Evolutionary conservation across 345 rosid genomes (phyloP).

Genomic region (Euclidium syriacum): DNA sequence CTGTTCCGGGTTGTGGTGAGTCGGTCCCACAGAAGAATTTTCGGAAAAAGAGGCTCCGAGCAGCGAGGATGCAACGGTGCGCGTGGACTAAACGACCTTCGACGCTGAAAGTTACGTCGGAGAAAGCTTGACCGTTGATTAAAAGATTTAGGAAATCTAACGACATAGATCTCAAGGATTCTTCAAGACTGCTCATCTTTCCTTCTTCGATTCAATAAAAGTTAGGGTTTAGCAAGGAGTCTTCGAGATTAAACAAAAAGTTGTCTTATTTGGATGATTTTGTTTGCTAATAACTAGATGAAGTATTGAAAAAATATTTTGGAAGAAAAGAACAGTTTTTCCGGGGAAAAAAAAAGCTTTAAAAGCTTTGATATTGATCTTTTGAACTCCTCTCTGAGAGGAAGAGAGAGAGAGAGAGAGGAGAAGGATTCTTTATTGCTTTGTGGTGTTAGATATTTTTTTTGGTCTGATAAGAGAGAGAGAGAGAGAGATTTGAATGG

Average conservation of each 20-base stretch:
- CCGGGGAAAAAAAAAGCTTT: neutral
- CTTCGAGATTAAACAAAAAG: neutral
- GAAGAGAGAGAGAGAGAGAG: conserved; percentile 30
- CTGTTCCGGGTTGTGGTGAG: conserved; percentile 45
- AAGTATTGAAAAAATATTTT: neutral
- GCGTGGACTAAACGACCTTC: conserved; percentile 98
- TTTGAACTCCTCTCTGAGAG: neutral
- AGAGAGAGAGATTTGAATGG: conserved; percentile 53
- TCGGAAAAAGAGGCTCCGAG: conserved; percentile 87
- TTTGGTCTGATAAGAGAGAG: conserved; percentile 27
- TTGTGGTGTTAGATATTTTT: conserved; percentile 46
- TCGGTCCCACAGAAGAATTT: conserved; percentile 91
- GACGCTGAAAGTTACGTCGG: conserved; percentile 96
- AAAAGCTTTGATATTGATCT: conserved; percentile 7
- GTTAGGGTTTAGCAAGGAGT: conserved; percentile 26
- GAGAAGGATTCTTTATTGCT: conserved; percentile 42
- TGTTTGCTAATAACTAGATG: neutral
- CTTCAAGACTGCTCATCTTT: conserved; percentile 54
- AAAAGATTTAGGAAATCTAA: conserved; percentile 82
- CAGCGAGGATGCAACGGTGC: conserved; percentile 94
- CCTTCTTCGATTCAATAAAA: neutral
- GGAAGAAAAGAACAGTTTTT: neutral
- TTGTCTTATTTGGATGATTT: neutral
- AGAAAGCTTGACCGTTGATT: conserved; percentile 98
- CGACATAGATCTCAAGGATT: conserved; percentile 86